These are phyloP conservation scores for Monosporascus sp. DNA, from an alignment of 2,329 filamentous ascomycete genomes.

Conservation along the genomic window DNA sequence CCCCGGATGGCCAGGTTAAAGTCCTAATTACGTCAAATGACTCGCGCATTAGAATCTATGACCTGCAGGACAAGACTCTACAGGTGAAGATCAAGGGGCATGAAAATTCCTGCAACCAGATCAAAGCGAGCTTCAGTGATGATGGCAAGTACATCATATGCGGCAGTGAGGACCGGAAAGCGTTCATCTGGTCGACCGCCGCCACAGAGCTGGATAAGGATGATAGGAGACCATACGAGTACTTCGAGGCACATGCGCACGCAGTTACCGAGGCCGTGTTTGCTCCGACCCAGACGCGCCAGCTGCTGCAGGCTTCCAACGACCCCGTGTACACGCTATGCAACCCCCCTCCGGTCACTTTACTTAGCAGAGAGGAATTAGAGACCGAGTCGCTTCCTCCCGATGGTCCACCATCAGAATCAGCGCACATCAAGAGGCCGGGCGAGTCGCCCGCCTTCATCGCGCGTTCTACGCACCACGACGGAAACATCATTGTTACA, in stretches of 20 bases:
- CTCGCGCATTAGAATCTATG: slow-evolving; percentile 85
- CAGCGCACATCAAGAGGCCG: slow-evolving; percentile 35
- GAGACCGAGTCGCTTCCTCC: slow-evolving; percentile 36
- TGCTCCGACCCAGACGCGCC: slow-evolving; percentile 72
- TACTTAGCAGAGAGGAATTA: slow-evolving; percentile 68
- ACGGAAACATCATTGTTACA: slow-evolving; percentile 88
- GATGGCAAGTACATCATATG: slow-evolving; percentile 83
- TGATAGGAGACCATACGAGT: slow-evolving; percentile 79
- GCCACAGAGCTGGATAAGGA: slow-evolving; percentile 57
- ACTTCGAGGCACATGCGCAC: slow-evolving; percentile 83
- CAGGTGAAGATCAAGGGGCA: slow-evolving; percentile 90
- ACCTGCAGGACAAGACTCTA: slow-evolving; percentile 74
- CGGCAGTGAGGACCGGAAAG: slow-evolving; percentile 84
- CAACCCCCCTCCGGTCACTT: slow-evolving; percentile 84
- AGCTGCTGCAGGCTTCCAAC: slow-evolving; percentile 72
- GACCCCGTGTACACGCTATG: slow-evolving; percentile 96
- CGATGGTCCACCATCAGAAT: slow-evolving; percentile 24
- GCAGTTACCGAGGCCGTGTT: slow-evolving; percentile 87
- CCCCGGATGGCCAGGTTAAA: slow-evolving; percentile 63
- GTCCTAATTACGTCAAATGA: slow-evolving; percentile 92
- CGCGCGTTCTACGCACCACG: slow-evolving; percentile 66
- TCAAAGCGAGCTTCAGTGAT: slow-evolving; percentile 82
- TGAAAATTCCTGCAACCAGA: slow-evolving; percentile 85
- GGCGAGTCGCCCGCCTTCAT: slow-evolving; percentile 74
- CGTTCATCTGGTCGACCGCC: slow-evolving; percentile 82